Conservation (phyloP, 768 basidiomycete genomes). For the Sistotremastrum suecicum region DNA sequence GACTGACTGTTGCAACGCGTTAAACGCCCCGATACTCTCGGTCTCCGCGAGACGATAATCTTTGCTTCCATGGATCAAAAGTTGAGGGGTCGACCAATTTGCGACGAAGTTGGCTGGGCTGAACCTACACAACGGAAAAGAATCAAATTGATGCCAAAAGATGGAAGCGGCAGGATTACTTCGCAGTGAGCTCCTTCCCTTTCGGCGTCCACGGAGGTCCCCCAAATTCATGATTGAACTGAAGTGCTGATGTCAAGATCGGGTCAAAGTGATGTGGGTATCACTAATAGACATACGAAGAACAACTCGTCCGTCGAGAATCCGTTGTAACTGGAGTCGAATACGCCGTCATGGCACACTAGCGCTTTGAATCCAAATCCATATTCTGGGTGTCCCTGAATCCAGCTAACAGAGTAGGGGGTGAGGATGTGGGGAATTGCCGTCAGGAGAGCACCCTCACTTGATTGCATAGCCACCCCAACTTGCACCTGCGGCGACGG, state of each 20-base stretch:
- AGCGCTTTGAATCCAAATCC: constrained; percentile 85
- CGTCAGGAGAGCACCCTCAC: constrained; percentile 22
- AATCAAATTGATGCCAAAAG: not conserved
- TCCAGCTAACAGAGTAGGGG: constrained; percentile 48
- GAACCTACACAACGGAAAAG: constrained; percentile 26
- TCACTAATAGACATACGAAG: constrained; percentile 44
- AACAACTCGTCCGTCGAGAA: constrained; percentile 85
- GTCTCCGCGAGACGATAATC: constrained; percentile 81
- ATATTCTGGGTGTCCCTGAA: constrained; percentile 85
- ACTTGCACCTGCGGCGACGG: constrained; percentile 52
- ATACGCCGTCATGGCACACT: constrained; percentile 88
- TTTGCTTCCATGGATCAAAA: constrained; percentile 77
- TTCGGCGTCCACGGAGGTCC: constrained; percentile 65
- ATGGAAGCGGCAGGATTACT: constrained; percentile 22
- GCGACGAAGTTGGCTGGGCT: constrained; percentile 71
- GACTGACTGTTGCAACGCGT: constrained; percentile 70
- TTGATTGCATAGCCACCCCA: constrained; percentile 88
- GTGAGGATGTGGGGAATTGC: not conserved
- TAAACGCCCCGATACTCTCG: constrained; percentile 74
- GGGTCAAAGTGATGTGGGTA: not conserved
- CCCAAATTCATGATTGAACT: constrained; percentile 85
- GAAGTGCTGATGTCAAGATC: not conserved
- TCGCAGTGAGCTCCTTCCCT: constrained; percentile 36
- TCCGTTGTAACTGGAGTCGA: constrained; percentile 67
- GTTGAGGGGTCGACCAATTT: constrained; percentile 77